A percentile compares a stretch with the other conserved stretches of the same genome.
phyloP scores from a whole-genome alignment of 176 grass and related monocot genomes.

The Themeda triandra region DNA sequence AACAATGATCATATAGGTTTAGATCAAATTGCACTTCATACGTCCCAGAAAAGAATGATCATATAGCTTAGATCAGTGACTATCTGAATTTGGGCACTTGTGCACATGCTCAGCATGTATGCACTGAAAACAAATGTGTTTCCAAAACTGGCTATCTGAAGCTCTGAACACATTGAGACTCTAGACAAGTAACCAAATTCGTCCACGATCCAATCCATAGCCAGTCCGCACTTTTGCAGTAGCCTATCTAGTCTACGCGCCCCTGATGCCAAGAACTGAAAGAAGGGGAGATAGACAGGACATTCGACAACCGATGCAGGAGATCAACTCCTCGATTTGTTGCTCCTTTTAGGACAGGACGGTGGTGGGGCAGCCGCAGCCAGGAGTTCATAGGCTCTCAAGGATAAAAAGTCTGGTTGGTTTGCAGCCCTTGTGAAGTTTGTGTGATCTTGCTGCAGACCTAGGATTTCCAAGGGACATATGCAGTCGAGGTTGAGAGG shows the following conservation, averaged over 20 bases:
- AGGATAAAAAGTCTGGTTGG: not conserved
- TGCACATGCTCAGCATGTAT: no score
- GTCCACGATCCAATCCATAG: not conserved
- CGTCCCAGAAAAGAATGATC: no score
- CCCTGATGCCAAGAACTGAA: not conserved
- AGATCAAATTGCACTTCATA: no score
- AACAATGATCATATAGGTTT: no score
- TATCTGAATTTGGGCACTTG: no score
- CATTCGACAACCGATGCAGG: not conserved
- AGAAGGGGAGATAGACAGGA: not conserved
- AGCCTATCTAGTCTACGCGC: not conserved
- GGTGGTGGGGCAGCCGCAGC: not conserved
- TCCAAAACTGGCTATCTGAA: no score
- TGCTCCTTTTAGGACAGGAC: not conserved
- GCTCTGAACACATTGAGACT: no score
- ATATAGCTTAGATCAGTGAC: no score
- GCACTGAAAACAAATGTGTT: no score
- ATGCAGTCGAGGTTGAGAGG: not conserved
- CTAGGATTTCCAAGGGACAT: slow-evolving; percentile 13
- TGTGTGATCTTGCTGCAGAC: not conserved
- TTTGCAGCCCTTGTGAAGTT: not conserved
- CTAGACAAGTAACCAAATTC: not conserved
- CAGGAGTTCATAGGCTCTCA: not conserved
- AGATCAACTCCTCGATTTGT: not conserved
- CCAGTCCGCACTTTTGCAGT: not conserved